phyloP scores from a whole-genome alignment of 139 green algal species.

The Chlamydomonas sphaeroides region DNA sequence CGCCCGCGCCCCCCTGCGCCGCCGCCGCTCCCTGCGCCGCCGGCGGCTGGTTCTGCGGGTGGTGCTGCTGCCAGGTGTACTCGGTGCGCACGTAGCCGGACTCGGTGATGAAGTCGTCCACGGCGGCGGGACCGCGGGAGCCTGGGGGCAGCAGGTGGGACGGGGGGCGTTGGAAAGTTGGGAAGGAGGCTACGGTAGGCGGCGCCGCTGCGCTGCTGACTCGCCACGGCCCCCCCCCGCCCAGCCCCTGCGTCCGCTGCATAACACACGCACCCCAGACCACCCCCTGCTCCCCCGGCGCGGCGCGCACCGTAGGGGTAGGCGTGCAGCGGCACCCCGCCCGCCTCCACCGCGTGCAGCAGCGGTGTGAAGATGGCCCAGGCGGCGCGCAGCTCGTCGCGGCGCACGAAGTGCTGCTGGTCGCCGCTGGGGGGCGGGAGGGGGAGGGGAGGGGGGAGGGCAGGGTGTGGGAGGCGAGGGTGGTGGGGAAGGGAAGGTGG shows the following conservation, averaged over 20 bases:
- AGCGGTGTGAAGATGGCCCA: conserved; percentile 96
- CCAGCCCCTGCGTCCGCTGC: no score
- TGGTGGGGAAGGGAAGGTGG: neutral
- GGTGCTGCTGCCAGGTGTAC: conserved; percentile 28
- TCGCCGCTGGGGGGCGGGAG: conserved; percentile 69
- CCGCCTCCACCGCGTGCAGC: conserved; percentile 85
- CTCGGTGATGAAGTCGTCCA: conserved; percentile 19
- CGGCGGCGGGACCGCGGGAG: conserved; percentile 24
- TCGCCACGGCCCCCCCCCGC: no score
- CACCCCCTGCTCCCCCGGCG: no score
- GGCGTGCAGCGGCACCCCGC: conserved; percentile 55
- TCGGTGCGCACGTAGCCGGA: conserved; percentile 28
- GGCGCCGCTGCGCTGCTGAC: no score
- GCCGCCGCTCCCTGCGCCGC: no score
- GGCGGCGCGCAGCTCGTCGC: conserved; percentile 91
- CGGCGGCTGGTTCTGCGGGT: neutral
- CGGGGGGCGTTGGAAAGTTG: neutral
- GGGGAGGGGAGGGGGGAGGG: neutral
- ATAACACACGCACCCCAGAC: no score
- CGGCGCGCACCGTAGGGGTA: conserved; percentile 67
- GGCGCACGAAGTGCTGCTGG: conserved; percentile 96
- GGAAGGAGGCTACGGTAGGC: neutral
- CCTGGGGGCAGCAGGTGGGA: neutral
- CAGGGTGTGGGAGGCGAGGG: neutral
- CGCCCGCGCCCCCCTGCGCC: neutral